Base-by-base conservation (phyloP, 169 alveolate genomes). In the Plasmodium reichenowi region DNA sequence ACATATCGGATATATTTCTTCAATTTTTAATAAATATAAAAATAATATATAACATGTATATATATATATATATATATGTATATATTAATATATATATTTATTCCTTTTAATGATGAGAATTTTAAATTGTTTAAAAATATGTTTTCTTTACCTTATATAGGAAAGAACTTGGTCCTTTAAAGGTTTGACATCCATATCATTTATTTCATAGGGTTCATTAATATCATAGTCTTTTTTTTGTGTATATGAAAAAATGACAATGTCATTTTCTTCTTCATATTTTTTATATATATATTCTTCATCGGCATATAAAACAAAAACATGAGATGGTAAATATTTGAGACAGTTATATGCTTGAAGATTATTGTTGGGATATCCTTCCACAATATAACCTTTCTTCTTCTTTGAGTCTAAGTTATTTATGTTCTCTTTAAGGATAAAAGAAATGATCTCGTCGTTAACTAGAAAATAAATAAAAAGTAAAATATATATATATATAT, bases 201-300 rank as follows among this genome's bases (percentile, higher is more conserved):
- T 70, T 58, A 50, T 56, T 63, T 76, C 89, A 58, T 64, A 64
- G 17, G 63, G 32, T 43, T 76, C 70, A 38, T 38, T 10, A 24
- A 24, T 24, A 45, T 76, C 89, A 45, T 64, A 43, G 1, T n/a
- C 47, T 12, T 47, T 59, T 22, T 56, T 64, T 22, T 76, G 64
- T 13, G 8, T 48, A 38, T 76, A 54, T 24, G 75, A 76, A 20
- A 54, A 29, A 20, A 76, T 64, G 45, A 48, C 26, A 13, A 47
- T 54, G 13, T 59, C 64, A 43, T 59, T 76, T 68, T 76, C 89
- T 59, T 76, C 59, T 43, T 76, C 78, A 67, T 76, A 76, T 58
- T 76, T 54, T 56, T 76, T 70, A 66, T 64, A 76, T 24, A 76
- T 76, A 20, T 76, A 76, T 70, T 76, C 89, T 50, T 76, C 89